Conservation (phyloP, 2,329 filamentous ascomycete genomes). For the Aspergillus pseudonomiae region DNA sequence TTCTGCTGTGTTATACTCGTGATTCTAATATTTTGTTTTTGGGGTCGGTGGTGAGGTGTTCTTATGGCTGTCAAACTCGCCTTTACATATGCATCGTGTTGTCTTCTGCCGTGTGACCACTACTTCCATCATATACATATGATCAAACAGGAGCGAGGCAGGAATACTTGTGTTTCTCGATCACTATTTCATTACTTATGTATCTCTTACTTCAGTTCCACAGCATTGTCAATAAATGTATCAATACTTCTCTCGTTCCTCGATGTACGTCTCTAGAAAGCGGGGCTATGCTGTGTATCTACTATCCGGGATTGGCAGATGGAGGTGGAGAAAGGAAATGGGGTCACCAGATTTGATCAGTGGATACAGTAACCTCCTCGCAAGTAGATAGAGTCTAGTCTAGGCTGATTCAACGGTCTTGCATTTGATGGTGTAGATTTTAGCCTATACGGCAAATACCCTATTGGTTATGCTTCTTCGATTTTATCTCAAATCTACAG, state of each 20-base stretch:
- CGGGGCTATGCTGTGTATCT: background rate
- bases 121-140: background rate
- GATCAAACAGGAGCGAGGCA: background rate
- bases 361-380: background rate
- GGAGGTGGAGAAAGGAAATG: background rate
- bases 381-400: background rate
- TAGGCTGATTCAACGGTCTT: background rate
- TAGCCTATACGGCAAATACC: background rate
- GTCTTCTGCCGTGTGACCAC: background rate
- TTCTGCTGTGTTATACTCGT: background rate
- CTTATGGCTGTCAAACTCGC: background rate
- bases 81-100: background rate
- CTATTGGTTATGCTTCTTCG: background rate
- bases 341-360: background rate
- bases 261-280: background rate
- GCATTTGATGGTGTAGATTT: background rate
- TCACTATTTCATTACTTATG: background rate
- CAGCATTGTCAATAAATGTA: background rate
- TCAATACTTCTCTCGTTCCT: background rate
- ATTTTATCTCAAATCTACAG: background rate
- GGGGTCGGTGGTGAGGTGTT: background rate
- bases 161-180: background rate
- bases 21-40: background rate
- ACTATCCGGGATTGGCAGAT: background rate
- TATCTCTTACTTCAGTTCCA: background rate